Percentiles rank a stretch among this genome's conserved stretches.
Evolutionary conservation across 345 rosid species (phyloP).

Genomic region (Populus ilicifolia): DNA sequence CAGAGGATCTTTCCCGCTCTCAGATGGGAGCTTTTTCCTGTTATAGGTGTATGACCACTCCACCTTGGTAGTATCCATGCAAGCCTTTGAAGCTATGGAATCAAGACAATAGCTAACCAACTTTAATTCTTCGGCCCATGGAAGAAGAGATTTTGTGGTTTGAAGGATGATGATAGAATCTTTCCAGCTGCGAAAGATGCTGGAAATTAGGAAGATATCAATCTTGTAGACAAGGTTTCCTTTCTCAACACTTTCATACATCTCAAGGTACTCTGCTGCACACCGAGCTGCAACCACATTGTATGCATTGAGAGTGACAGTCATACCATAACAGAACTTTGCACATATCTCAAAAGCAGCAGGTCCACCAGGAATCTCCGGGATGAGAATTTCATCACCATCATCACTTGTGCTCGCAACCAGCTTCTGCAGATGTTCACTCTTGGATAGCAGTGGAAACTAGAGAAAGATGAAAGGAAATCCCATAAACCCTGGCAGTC

Average conservation of each 20-base stretch:
- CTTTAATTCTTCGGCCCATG: slow-evolving; percentile 30
- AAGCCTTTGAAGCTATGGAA: slow-evolving; percentile 44
- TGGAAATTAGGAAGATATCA: slow-evolving; percentile 51
- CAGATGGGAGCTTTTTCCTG: slow-evolving; percentile 41
- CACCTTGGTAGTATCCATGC: slow-evolving; percentile 39
- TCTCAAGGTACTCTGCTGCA: slow-evolving; percentile 62
- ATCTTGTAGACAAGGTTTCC: slow-evolving; percentile 53
- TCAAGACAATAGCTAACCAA: slow-evolving; percentile 32
- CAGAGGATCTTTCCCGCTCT: slow-evolving; percentile 23
- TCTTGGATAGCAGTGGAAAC: slow-evolving; percentile 74
- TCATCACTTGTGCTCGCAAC: slow-evolving; percentile 47
- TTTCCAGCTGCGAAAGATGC: slow-evolving; percentile 49
- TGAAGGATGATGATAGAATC: slow-evolving; percentile 46
- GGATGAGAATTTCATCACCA: slow-evolving; percentile 56
- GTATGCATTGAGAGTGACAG: slow-evolving; percentile 81
- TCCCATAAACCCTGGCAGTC: background rate
- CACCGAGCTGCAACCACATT: slow-evolving; percentile 80
- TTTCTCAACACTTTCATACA: slow-evolving; percentile 50
- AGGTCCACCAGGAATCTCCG: slow-evolving; percentile 80
- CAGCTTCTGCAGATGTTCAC: slow-evolving; percentile 59
- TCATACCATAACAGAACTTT: slow-evolving; percentile 90
- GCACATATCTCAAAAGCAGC: slow-evolving; percentile 79
- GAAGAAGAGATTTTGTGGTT: slow-evolving; percentile 37
- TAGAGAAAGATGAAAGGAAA: slow-evolving; percentile 17
- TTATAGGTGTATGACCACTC: slow-evolving; percentile 50